Conservation (phyloP, 2,329 filamentous ascomycete genomes). For the Colletotrichum shisoi region DNA sequence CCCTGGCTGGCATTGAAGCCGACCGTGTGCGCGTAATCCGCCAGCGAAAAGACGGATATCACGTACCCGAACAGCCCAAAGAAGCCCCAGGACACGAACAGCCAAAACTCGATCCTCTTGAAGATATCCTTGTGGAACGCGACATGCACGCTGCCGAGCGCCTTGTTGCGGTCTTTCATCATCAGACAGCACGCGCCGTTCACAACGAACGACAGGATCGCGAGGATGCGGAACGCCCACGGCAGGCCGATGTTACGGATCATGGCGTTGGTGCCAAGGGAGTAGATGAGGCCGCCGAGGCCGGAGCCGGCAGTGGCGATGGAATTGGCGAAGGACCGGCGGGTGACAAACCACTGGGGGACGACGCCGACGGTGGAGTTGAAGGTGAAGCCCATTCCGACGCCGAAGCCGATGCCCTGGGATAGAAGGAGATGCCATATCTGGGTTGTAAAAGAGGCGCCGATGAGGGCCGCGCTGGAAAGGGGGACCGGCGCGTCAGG, state of each 20-base stretch:
- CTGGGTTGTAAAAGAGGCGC: constrained; percentile 71
- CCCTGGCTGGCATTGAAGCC: constrained; percentile 73
- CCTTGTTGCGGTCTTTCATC: constrained; percentile 75
- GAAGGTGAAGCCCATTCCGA: constrained; percentile 80
- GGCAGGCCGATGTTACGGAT: constrained; percentile 68
- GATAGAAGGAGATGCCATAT: constrained; percentile 80
- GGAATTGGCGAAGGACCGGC: constrained; percentile 73
- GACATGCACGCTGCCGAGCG: constrained; percentile 70
- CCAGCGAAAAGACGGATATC: constrained; percentile 77
- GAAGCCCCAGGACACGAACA: constrained; percentile 72
- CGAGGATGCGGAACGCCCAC: constrained; percentile 73
- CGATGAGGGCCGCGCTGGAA: constrained; percentile 64
- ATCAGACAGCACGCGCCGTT: constrained; percentile 70
- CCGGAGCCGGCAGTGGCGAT: constrained; percentile 74
- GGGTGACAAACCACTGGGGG: constrained; percentile 77
- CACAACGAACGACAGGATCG: constrained; percentile 68
- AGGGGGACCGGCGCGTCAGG: neutral
- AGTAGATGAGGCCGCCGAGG: constrained; percentile 76
- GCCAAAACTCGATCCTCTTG: constrained; percentile 66
- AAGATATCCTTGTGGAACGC: constrained; percentile 73
- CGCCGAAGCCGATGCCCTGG: constrained; percentile 79
- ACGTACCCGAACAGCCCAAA: constrained; percentile 78
- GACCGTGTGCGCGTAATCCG: constrained; percentile 74
- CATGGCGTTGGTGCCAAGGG: constrained; percentile 72
- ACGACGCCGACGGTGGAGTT: constrained; percentile 72